Evolutionary conservation across 2,329 filamentous ascomycete species (phyloP).

Genomic region (Fusarium metavorans): DNA sequence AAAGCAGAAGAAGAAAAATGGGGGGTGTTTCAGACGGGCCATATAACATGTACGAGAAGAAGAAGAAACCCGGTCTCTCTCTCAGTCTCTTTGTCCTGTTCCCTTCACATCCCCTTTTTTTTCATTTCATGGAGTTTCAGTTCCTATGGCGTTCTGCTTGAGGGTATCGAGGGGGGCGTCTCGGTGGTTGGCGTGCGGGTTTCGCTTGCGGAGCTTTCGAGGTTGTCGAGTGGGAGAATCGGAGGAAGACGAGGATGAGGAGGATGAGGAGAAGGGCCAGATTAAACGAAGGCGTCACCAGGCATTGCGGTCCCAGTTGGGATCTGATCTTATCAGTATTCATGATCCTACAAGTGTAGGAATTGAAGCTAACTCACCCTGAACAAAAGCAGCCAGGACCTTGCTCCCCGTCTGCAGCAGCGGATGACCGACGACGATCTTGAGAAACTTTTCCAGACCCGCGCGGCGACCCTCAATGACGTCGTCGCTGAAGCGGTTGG

Average conservation of each 20-base stretch:
- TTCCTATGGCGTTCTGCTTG: slow-evolving; percentile 3
- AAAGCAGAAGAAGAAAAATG: neutral
- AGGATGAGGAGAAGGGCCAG: slow-evolving; percentile 39
- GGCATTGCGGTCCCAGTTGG: slow-evolving; percentile 91
- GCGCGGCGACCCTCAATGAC: slow-evolving; percentile 95
- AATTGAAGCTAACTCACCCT: slow-evolving; percentile 69
- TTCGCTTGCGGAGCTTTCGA: slow-evolving; percentile 46
- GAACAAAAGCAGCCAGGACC: slow-evolving; percentile 94
- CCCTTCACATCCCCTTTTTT: neutral
- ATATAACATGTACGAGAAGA: slow-evolving; percentile 31
- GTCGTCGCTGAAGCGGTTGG: slow-evolving; percentile 97
- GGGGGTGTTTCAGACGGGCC: neutral
- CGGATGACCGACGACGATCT: slow-evolving; percentile 97
- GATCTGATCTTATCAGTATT: slow-evolving; percentile 62
- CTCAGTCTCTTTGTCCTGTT: neutral
- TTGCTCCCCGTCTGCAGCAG: slow-evolving; percentile 97
- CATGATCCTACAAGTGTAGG: neutral
- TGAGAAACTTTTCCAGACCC: slow-evolving; percentile 93
- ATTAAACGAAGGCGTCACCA: slow-evolving; percentile 69
- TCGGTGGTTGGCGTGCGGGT: slow-evolving; percentile 29
- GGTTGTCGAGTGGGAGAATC: slow-evolving; percentile 26
- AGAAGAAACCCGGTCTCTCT: neutral
- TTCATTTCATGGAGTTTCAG: neutral
- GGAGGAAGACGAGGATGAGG: slow-evolving; percentile 27
- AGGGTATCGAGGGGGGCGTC: slow-evolving; percentile 37